Base-by-base conservation (phyloP, 495 filamentous ascomycete species). In the Penicillium ochrochloron region DNA sequence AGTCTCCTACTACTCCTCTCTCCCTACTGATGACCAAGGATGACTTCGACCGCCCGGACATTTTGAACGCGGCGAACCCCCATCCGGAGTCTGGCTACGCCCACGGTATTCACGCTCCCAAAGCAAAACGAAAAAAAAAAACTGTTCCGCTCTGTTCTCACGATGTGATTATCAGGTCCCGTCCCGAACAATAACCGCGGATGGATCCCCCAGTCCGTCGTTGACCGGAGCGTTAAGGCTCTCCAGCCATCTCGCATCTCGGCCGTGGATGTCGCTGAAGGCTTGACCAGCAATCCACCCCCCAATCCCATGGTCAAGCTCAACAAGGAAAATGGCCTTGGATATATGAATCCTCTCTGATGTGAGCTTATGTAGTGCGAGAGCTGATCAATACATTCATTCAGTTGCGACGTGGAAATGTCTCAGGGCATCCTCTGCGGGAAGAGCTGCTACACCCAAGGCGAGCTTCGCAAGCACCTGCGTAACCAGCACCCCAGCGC, bases 391-490 rank as follows among this genome's bases (percentile, higher is more conserved):
- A 12, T 23, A 23, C 27, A 25, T 27, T 27, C 25, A 27, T 3
- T 0, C 10, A 59, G 57, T 12, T 59, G 41, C 39, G 57, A 48
- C 10, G 31, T 59, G 11, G 27, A 23, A 9, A 5, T 44, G 14
- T 15, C 12, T 19, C 19, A 19, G 15, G 14, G 25, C 3, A 33
- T 21, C 11, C 33, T 59, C 14, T 59, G 25, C 25, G 41, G 57
- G 0, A 10, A 2, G 15, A 29, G n/a, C 5, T 59, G 21, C 29
- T 31, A 27, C 34, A 59, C 21, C n/a, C 34, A 44, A 15, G 11
- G n/a, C 12, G 37, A 59, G 39, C 41, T 44, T 11, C 57, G 57
- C 41, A 44, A 44, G 19, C 57, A 59, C 39, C 57, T 59, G 3
- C 23, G 41, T 3, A 44, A 41, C 21, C 10, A 27, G 27, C 41